These are phyloP conservation scores for Astragalus membranaceus DNA, from an alignment of 306 rosid species.

Conservation along the genomic window DNA sequence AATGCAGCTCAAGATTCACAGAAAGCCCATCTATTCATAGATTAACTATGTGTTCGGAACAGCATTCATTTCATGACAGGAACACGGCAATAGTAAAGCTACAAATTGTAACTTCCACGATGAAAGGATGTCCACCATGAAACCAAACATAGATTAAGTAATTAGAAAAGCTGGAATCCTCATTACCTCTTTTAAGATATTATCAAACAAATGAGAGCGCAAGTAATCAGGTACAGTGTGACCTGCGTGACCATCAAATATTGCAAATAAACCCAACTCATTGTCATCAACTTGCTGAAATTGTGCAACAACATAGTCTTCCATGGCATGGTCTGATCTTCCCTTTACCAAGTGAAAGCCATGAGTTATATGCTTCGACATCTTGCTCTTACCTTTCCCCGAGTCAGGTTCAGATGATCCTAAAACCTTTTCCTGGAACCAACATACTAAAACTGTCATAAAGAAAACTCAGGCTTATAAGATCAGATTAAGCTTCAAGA, in stretches of 20 bases:
- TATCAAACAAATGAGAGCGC: slow-evolving; percentile 63
- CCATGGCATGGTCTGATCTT: slow-evolving; percentile 72
- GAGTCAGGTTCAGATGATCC: slow-evolving; percentile 72
- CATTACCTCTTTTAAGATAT: slow-evolving; percentile 72
- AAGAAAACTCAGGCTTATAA: not conserved
- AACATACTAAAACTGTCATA: not conserved
- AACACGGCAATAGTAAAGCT: no score
- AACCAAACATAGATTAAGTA: not conserved
- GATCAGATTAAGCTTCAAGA: no score
- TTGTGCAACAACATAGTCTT: slow-evolving; percentile 78
- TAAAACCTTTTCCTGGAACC: slow-evolving; percentile 75
- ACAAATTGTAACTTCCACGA: no score
- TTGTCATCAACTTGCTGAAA: slow-evolving; percentile 66
- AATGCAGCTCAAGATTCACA: not conserved
- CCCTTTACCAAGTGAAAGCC: slow-evolving; percentile 93
- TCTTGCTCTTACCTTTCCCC: slow-evolving; percentile 99
- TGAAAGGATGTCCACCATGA: no score
- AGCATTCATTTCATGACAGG: no score
- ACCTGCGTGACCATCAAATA: slow-evolving; percentile 94
- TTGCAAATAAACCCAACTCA: slow-evolving; percentile 90
- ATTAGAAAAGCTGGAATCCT: not conserved
- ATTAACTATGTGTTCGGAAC: no score
- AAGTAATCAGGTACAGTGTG: slow-evolving; percentile 71
- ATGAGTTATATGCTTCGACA: slow-evolving; percentile 63
- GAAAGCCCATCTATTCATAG: no score